Evolutionary conservation across 306 rosid genomes (phyloP), one percentile per base, ranked within the genome.

Genomic region (Inga oerstediana): DNA sequence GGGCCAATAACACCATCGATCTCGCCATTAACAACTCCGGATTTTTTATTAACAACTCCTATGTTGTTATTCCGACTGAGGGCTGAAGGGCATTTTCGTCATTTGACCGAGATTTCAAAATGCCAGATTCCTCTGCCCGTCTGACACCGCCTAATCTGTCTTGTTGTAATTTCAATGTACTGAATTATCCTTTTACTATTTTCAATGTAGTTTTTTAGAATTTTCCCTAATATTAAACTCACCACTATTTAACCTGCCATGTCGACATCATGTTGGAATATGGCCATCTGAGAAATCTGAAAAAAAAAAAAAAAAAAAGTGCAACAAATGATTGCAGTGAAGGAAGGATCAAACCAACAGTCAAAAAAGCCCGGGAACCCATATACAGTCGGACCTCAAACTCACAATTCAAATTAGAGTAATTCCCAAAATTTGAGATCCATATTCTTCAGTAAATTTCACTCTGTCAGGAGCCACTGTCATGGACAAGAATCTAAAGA

Each of bases 401-500:
- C 72, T 74, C 75, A 70, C 75, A 77, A 76, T 75, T 77, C 74
- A 85, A 83, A 84, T 75, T 22, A 73, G 69, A 61, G 46, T 81
- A 81, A 81, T 58, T 64, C 78, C 52, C 8, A 39, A 58, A 54
- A 76, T 12, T 79, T 72, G 81, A 76, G 76, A 81, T 84, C 87
- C 85, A 75, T 64, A 81, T 69, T 69, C 77, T 44, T 37, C 39
- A 15, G 24, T 52, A 24, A 54, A 81, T 37, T 54, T 10, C 27
- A 43, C 20, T 37, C 9, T 41, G 65, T 17, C 83, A 66, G 10
- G 51, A 77, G 87, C 86, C 83, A 41, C 59, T 17, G 24, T 52
- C 79, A 84, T 56, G 78, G 92, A 87, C 91, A 81, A 85, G 79
- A 44, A 62, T 4, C 68, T 11, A 72, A 78, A 77, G 72, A 80